Conservation (phyloP, 441 rosid genomes). For the Populus hybrid region DNA sequence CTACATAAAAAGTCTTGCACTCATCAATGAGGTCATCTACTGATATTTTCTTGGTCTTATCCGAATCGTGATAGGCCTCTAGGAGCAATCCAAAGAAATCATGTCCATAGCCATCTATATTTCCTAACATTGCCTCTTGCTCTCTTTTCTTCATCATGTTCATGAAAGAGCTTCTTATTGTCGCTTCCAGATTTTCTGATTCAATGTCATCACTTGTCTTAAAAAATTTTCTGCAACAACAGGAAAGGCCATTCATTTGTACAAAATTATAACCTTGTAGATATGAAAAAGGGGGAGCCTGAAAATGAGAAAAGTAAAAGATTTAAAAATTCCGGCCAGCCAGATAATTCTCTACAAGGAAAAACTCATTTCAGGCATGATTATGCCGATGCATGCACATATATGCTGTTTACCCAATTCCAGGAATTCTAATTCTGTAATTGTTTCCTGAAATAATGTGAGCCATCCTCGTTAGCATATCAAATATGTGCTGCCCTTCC, state of each 20-base stretch:
- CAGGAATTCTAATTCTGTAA: not conserved
- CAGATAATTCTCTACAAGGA: not conserved
- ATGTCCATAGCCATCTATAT: not conserved
- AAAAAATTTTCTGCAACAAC: not conserved
- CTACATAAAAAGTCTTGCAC: slow-evolving; percentile 34
- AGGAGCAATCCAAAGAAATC: slow-evolving; percentile 21
- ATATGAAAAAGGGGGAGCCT: not conserved
- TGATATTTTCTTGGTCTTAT: slow-evolving; percentile 19
- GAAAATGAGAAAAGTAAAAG: not conserved
- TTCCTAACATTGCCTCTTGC: not conserved
- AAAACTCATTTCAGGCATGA: not conserved
- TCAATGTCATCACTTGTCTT: slow-evolving; percentile 11
- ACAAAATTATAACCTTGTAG: not conserved
- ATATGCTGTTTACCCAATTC: not conserved
- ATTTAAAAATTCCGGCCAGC: not conserved
- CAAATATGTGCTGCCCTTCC: slow-evolving; percentile 16
- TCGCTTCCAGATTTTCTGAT: not conserved
- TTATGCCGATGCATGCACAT: not conserved
- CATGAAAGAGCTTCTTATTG: not conserved
- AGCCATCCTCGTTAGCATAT: slow-evolving; percentile 3
- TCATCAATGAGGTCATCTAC: slow-evolving; percentile 28
- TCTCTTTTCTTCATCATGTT: slow-evolving; percentile 18
- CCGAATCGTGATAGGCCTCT: slow-evolving; percentile 10
- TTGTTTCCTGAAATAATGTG: not conserved
- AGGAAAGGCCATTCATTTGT: not conserved